Percentiles rank a stretch among this genome's conserved stretches.
Conservation (phyloP, 441 rosid genomes). For the Bruguiera hainesii region DNA sequence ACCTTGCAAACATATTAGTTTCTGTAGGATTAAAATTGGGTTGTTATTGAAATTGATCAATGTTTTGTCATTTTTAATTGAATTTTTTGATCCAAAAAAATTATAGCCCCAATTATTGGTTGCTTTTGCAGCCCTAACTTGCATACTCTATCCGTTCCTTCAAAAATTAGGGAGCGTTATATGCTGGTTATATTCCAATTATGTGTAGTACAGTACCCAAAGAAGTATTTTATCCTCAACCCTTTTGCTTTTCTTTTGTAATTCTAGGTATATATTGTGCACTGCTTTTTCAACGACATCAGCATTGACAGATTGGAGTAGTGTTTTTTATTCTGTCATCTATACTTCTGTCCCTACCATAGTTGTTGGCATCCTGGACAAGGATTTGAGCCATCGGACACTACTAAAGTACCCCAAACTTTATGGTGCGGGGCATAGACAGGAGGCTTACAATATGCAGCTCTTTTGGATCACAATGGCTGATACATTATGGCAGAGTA, state of each 20-base stretch:
- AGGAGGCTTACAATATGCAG: constrained; percentile 66
- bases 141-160: too few relatives aligned
- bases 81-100: too few relatives aligned
- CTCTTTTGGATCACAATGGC: constrained; percentile 79
- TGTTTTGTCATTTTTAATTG: too few relatives aligned
- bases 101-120: too few relatives aligned
- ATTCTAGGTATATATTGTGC: constrained; percentile 63
- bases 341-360: constrained; percentile 78
- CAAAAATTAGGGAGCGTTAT: too few relatives aligned
- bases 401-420: constrained; percentile 60
- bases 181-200: too few relatives aligned
- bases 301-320: constrained; percentile 84
- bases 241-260: constrained; percentile 8
- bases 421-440: constrained; percentile 70
- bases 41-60: too few relatives aligned
- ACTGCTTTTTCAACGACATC: constrained; percentile 77
- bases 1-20: too few relatives aligned
- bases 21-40: too few relatives aligned
- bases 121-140: too few relatives aligned
- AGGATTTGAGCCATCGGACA: constrained; percentile 68
- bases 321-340: constrained; percentile 73
- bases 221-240: constrained; percentile 13
- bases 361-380: constrained; percentile 69
- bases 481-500: constrained; percentile 82
- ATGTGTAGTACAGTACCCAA: background rate